A percentile compares a stretch with the other conserved stretches of the same genome.
phyloP scores from a whole-genome alignment of 257 asterid genomes.

The Nicotiana tabacum region DNA sequence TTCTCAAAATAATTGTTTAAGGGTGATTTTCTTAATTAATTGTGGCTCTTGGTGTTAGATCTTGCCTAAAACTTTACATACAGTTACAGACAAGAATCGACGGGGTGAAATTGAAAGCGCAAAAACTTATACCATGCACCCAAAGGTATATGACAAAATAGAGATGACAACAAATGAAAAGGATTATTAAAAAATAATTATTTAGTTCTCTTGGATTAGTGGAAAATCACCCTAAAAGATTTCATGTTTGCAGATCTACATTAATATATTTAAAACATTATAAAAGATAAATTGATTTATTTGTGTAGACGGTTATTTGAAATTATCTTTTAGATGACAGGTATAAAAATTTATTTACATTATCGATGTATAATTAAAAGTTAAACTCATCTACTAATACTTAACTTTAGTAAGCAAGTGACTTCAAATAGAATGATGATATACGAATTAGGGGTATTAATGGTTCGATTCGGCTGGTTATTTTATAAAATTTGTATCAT shows the following conservation, averaged over 20 bases:
- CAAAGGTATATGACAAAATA: background rate
- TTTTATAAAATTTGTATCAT: too few relatives aligned
- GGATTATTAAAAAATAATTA: background rate
- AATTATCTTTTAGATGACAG: too few relatives aligned
- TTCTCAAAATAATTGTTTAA: background rate
- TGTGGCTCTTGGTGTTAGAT: conserved; percentile 15
- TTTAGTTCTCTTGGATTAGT: background rate
- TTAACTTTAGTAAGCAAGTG: background rate
- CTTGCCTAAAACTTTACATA: conserved; percentile 17
- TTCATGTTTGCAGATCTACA: background rate
- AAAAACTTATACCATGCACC: background rate
- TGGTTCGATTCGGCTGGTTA: too few relatives aligned
- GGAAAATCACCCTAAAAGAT: conserved; percentile 18
- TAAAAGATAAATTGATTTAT: too few relatives aligned
- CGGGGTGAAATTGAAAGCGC: background rate
- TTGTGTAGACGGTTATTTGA: too few relatives aligned
- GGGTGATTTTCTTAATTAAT: conserved; percentile 4
- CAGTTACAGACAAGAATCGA: conserved; percentile 13
- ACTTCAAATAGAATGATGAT: background rate
- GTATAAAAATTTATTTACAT: too few relatives aligned
- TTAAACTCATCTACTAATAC: too few relatives aligned
- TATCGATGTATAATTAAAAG: too few relatives aligned
- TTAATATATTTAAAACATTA: too few relatives aligned
- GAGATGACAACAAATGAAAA: background rate
- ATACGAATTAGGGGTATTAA: too few relatives aligned